These are phyloP conservation scores for Triangularia verruculosa DNA, from an alignment of 2,329 filamentous ascomycete genomes.

Conservation along the genomic window DNA sequence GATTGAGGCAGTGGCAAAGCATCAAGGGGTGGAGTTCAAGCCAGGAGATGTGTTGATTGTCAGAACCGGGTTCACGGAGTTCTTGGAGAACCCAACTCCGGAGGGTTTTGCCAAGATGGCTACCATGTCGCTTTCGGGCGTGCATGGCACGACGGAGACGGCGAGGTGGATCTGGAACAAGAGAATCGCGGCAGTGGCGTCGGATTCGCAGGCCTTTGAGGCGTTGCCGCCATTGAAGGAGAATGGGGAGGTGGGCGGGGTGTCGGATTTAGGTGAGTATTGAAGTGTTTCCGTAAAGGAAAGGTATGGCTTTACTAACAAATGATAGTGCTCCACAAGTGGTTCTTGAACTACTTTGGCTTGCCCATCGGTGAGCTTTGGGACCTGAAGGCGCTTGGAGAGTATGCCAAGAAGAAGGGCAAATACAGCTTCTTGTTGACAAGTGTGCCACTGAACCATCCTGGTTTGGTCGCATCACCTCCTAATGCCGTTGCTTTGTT, in stretches of 20 bases:
- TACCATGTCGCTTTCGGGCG: constrained; percentile 33
- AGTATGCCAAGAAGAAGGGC: constrained; percentile 49
- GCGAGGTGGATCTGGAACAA: constrained; percentile 67
- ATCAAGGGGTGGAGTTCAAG: constrained; percentile 61
- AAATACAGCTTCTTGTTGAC: constrained; percentile 62
- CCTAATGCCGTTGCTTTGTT: constrained; percentile 49
- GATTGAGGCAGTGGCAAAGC: constrained; percentile 55
- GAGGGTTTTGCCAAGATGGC: constrained; percentile 36
- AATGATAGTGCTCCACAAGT: constrained; percentile 44
- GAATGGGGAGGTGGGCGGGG: constrained; percentile 35
- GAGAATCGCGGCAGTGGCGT: constrained; percentile 63
- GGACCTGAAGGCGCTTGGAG: constrained; percentile 52
- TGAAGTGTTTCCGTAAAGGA: background rate
- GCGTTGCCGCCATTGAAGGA: constrained; percentile 53
- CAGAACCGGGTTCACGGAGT: constrained; percentile 60
- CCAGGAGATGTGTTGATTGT: constrained; percentile 65
- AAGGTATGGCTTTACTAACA: constrained; percentile 4
- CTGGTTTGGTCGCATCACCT: constrained; percentile 48
- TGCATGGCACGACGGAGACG: constrained; percentile 49
- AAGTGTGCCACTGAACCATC: constrained; percentile 57
- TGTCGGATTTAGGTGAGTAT: constrained; percentile 39
- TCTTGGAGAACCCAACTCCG: constrained; percentile 47
- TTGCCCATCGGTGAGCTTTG: constrained; percentile 55
- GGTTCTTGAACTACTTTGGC: constrained; percentile 50
- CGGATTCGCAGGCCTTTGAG: constrained; percentile 64